These are phyloP conservation scores for Tolypocladium guangdongense DNA, from an alignment of 2,329 filamentous ascomycete genomes.

Conservation along the genomic window DNA sequence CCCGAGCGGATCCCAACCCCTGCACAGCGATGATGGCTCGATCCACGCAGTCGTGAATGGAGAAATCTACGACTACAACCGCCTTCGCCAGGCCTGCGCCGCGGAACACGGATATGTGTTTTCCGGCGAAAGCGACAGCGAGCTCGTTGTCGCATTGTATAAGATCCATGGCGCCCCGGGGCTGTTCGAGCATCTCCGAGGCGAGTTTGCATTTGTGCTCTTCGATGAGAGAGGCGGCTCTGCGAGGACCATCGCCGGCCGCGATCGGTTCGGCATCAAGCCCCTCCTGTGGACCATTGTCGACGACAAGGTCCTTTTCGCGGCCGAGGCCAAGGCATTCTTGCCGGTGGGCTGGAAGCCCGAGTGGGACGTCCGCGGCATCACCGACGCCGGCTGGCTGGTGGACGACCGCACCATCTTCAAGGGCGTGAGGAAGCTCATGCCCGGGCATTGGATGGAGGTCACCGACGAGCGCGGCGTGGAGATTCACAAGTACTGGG, in stretches of 20 bases:
- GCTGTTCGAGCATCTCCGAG: slow-evolving; percentile 31
- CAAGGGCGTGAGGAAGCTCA: slow-evolving; percentile 31
- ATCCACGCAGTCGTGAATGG: slow-evolving; percentile 49
- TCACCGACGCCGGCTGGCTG: slow-evolving; percentile 31
- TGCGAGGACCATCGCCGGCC: slow-evolving; percentile 31
- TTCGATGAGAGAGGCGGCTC: slow-evolving; percentile 29
- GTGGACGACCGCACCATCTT: slow-evolving; percentile 37
- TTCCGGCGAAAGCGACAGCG: slow-evolving; percentile 34
- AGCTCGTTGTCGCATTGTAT: slow-evolving; percentile 43
- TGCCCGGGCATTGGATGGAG: slow-evolving; percentile 32
- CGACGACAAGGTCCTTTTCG: slow-evolving; percentile 30
- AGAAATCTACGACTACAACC: slow-evolving; percentile 45
- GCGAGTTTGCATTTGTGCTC: slow-evolving; percentile 43
- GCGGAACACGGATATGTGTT: slow-evolving; percentile 30
- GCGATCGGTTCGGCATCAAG: slow-evolving; percentile 48
- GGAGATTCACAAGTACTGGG: slow-evolving; percentile 38
- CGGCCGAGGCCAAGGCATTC: slow-evolving; percentile 44
- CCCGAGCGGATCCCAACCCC: slow-evolving; percentile 33
- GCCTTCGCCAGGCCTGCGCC: slow-evolving; percentile 25
- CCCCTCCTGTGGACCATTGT: slow-evolving; percentile 40
- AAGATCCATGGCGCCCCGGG: slow-evolving; percentile 29
- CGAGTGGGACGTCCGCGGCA: slow-evolving; percentile 38
- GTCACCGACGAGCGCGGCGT: slow-evolving; percentile 22
- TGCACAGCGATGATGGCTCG: slow-evolving; percentile 22
- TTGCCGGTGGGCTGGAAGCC: slow-evolving; percentile 37